Base-by-base conservation (phyloP, 73 alveolate genomes). In the Paramecium sonneborni region DNA sequence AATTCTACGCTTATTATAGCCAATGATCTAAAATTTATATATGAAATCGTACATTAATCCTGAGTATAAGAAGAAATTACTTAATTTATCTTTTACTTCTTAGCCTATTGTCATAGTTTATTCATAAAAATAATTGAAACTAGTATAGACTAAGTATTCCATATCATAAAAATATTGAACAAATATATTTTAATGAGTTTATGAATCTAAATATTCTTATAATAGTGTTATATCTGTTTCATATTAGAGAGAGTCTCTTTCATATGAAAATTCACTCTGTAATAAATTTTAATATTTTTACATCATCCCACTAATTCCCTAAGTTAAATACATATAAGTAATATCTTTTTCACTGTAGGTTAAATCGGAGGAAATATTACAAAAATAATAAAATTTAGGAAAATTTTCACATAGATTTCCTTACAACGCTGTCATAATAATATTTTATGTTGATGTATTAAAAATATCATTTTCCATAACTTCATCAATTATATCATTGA, bases 141-240 rank as follows among this genome's bases (percentile, higher is more conserved):
- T 30, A 26, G 44, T 67, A 67, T 12, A 67, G 8, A 67, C 38
- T 10, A 26, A 24, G 9, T 26, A 67, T 26, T 67, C 38, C 38
- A 67, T 67, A 32, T 67, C 84, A 30, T 67, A 67, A 67, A 67
- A 67, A 67, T 67, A 67, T 67, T 67, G 20, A 24, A 67, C 84
- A 67, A 67, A 67, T 24, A 67, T 67, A 3, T 67, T 67, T 12
- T 67, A 24, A 32, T 67, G 84, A 67, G 23, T 67, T 24, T 67
- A 67, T 1, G 84, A 6, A 30, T 67, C 38, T 12, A 67, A 32
- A 67, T 7, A 67, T 52, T 52, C 68, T 21, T 52, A 18, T 9
- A 52, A 21, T 14, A 12, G 5, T 12, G 84, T 67, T 4, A 2
- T 67, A 10, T 67, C 23, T 2, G 44, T 30, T 30, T 67, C 6